These are phyloP conservation scores for Colletotrichum shisoi DNA, from an alignment of 2,329 filamentous ascomycete species.

Conservation along the genomic window DNA sequence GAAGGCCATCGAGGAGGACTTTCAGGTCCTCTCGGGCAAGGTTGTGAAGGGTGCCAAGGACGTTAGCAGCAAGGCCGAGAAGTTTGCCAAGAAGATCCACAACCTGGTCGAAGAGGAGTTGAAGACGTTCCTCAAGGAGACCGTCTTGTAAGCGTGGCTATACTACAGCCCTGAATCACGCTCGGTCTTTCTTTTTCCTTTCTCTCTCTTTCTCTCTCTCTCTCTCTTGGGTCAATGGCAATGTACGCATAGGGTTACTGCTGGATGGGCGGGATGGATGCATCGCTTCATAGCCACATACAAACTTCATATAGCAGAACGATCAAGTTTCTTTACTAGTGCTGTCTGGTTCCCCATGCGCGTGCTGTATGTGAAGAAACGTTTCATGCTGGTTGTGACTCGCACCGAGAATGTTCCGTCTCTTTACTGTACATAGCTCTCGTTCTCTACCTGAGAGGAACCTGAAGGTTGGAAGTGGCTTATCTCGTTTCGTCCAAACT, in stretches of 20 bases:
- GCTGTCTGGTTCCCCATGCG: too few relatives aligned
- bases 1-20: constrained; percentile 65
- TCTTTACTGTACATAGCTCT: too few relatives aligned
- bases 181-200: constrained; percentile 34
- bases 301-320: constrained; percentile 33
- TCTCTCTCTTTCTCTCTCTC: constrained; percentile 40
- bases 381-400: too few relatives aligned
- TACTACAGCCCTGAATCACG: constrained; percentile 16
- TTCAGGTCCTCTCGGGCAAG: constrained; percentile 67
- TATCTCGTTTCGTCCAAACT: neutral
- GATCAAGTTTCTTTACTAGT: constrained; percentile 22
- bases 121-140: constrained; percentile 65
- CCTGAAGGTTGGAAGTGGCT: too few relatives aligned
- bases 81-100: constrained; percentile 70
- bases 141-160: constrained; percentile 49
- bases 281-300: constrained; percentile 38
- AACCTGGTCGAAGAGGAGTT: constrained; percentile 69
- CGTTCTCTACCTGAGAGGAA: too few relatives aligned
- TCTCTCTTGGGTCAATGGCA: constrained; percentile 41
- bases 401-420: neutral
- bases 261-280: constrained; percentile 37
- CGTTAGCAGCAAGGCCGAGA: constrained; percentile 64
- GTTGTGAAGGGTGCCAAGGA: constrained; percentile 63
- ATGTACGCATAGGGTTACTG: constrained; percentile 37
- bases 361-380: neutral